A percentile compares a stretch with the other conserved stretches of the same genome.
These are phyloP conservation scores for Dimargaris cristalligena DNA, from an alignment of 192 early-diverging fungal species.

Conservation along the genomic window DNA sequence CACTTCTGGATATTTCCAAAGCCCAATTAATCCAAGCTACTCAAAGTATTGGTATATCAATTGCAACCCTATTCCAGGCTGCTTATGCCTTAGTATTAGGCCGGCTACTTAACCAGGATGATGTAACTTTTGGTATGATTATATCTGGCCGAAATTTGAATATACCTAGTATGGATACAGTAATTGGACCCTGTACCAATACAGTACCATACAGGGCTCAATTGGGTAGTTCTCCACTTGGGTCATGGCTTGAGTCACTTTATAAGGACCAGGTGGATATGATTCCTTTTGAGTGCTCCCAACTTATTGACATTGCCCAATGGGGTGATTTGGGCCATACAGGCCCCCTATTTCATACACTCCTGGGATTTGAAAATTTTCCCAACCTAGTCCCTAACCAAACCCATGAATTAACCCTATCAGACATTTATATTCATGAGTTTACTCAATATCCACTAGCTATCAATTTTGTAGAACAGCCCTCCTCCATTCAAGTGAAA, in stretches of 20 bases:
- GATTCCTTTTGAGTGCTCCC: neutral
- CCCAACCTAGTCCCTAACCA: neutral
- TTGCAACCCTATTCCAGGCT: neutral
- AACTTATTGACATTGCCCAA: neutral
- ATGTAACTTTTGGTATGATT: neutral
- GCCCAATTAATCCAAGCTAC: neutral
- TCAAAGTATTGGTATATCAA: neutral
- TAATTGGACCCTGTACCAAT: neutral
- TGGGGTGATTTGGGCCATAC: neutral
- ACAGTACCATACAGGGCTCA: neutral
- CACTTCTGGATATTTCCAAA: too few species aligned
- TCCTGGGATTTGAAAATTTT: conserved; percentile 4
- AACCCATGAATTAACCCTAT: neutral
- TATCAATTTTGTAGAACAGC: neutral
- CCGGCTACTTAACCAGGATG: neutral
- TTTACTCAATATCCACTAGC: neutral
- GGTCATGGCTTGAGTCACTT: neutral
- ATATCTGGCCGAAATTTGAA: neutral
- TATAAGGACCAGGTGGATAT: neutral
- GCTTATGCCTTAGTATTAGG: neutral
- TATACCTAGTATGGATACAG: neutral
- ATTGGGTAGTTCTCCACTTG: neutral
- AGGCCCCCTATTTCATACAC: neutral
- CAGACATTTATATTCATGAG: neutral
- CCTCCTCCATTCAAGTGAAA: neutral